Base-by-base conservation (phyloP, 2,329 filamentous ascomycete genomes). In the Cadophora malorum region DNA sequence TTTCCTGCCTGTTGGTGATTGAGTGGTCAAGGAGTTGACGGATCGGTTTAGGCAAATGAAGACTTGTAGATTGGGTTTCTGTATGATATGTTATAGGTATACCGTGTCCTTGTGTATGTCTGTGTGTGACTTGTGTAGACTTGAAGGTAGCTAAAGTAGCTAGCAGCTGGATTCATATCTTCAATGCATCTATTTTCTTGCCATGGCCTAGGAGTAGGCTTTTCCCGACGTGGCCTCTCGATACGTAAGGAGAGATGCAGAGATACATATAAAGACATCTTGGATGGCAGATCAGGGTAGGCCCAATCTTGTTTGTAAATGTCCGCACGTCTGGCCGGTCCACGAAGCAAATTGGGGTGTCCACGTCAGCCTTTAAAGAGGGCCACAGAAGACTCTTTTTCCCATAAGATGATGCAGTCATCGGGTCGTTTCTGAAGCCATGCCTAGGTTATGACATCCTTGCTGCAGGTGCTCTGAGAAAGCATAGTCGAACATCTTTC, bases 1-100 rank as follows among this genome's bases (percentile, higher is more conserved):
- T 31, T 25, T 31, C 23, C 47, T 16, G 47, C 53, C 61, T 25
- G 16, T 33, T 52, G 49, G 33, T 50, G 33, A 23, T 10, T 31
- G 61, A 33, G 3, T 19, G 21, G 21, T 19, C n/a, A 41, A 19
- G 61, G 61, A 63, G 61, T 63, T 63, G 47, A 63, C n/a, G 47
- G 61, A 25, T 63, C 21, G 61, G 45, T 49, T 49, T 8, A 38
- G 45, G 61, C 56, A 38, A 52, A n/a, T 55, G 41, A 53, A 35
- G 52, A 31, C 16, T 53, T 53, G 61, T 53, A 53, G 49, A 63
- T 41, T 41, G 31, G 49, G 33, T 53, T 55, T 53, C 47, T 63
- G 61, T 63, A 63, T 63, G 61, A 63, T 59, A 59, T 59, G 21
- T 45, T 6, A 55, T 55, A 55, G 28, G 33, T 53, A 53, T 53